Conservation (phyloP, 2,329 filamentous ascomycete genomes). For the Hypocreales sp. region DNA sequence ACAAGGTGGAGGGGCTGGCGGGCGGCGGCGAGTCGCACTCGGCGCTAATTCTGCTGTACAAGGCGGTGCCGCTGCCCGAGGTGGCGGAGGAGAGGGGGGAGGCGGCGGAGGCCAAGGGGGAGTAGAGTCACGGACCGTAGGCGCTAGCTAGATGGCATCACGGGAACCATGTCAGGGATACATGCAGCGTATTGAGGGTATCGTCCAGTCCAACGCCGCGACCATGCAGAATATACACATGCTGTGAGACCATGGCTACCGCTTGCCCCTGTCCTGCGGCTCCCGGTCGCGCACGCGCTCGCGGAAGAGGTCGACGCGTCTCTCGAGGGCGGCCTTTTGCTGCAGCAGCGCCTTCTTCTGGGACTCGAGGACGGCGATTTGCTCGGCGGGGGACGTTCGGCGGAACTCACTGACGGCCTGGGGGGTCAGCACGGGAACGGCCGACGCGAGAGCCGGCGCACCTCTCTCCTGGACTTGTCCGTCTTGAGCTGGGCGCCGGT, state of each 20-base stretch:
- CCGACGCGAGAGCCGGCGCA: no score
- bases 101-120: no score
- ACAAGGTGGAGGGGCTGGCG: conserved; percentile 80
- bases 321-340: conserved; percentile 23
- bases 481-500: conserved; percentile 34
- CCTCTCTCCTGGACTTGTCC: conserved; percentile 28
- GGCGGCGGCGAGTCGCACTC: conserved; percentile 84
- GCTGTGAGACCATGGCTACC: not conserved
- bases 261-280: conserved; percentile 7
- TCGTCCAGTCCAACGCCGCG: conserved; percentile 3
- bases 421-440: no score
- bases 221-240: conserved; percentile 1
- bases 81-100: no score
- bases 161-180: no score
- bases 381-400: conserved; percentile 23
- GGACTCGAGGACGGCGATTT: conserved; percentile 27
- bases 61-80: conserved; percentile 52
- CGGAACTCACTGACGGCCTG: conserved; percentile 22
- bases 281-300: conserved; percentile 22
- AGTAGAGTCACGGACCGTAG: no score
- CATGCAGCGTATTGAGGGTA: conserved; percentile 2
- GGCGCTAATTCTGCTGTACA: conserved; percentile 66
- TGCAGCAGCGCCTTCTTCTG: conserved; percentile 23
- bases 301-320: conserved; percentile 24
- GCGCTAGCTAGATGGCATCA: no score